Percentiles rank a stretch among this genome's conserved stretches.
phyloP scores from a whole-genome alignment of 2,329 filamentous ascomycete species.

The Calonectria hongkongensis region DNA sequence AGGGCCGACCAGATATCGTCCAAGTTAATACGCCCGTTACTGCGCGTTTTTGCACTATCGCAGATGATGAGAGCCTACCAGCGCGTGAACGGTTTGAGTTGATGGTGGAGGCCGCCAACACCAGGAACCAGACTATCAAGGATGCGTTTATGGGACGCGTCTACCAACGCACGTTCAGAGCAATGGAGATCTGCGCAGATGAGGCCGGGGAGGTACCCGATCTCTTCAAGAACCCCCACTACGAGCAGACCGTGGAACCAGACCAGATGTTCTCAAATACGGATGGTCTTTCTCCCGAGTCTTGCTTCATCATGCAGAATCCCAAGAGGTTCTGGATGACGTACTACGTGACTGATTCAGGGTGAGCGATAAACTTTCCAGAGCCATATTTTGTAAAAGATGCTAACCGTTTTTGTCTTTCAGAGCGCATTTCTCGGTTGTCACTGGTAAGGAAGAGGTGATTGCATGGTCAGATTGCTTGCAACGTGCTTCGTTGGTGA shows the following conservation, averaged over 20 bases:
- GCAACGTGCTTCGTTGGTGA: conserved; percentile 39
- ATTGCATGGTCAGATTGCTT: conserved; percentile 35
- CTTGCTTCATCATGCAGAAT: conserved; percentile 45
- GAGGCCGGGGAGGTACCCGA: conserved; percentile 32
- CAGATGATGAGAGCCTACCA: conserved; percentile 37
- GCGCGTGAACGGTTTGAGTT: conserved; percentile 23
- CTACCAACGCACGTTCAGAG: conserved; percentile 42
- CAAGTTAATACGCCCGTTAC: conserved; percentile 40
- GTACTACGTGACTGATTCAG: conserved; percentile 42
- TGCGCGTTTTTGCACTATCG: conserved; percentile 34
- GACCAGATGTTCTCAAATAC: conserved; percentile 44
- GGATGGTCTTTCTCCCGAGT: conserved; percentile 42
- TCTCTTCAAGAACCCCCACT: conserved; percentile 40
- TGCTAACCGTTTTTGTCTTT: conserved; percentile 17
- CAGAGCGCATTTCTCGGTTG: conserved; percentile 40
- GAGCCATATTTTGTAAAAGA: neutral
- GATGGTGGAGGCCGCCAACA: conserved; percentile 40
- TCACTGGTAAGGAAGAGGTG: conserved; percentile 39
- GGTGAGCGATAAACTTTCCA: conserved; percentile 21
- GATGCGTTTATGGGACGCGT: conserved; percentile 39
- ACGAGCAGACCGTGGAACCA: conserved; percentile 40
- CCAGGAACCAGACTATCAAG: conserved; percentile 41
- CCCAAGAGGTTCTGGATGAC: conserved; percentile 43
- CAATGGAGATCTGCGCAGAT: conserved; percentile 34
- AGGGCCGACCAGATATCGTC: conserved; percentile 42